These are phyloP conservation scores for Oemleria cerasiformis DNA, from an alignment of 306 rosid species.

Conservation along the genomic window DNA sequence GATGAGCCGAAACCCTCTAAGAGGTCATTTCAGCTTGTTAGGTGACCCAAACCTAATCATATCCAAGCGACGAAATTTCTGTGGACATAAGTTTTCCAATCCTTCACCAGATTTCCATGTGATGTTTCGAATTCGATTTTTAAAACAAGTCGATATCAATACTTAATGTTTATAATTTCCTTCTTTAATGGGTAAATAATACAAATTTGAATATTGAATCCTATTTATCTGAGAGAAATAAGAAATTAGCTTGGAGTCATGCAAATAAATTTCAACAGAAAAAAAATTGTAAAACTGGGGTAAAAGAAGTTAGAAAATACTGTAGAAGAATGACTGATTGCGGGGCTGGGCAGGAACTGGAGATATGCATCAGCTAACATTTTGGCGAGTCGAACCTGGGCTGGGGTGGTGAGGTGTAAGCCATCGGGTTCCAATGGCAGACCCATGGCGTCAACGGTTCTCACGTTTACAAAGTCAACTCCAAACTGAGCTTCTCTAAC, in stretches of 20 bases:
- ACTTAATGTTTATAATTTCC: too few species aligned
- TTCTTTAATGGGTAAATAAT: too few species aligned
- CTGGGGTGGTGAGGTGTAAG: conserved; percentile 51
- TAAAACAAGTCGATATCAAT: too few species aligned
- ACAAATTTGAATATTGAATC: too few species aligned
- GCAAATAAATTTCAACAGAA: background rate
- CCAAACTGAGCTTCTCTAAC: conserved; percentile 64
- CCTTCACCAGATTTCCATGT: too few species aligned
- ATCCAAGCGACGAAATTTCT: too few species aligned
- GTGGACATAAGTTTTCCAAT: too few species aligned
- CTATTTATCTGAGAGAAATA: too few species aligned
- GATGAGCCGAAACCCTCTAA: background rate
- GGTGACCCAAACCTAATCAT: background rate
- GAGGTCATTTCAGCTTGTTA: background rate
- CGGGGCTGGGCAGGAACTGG: conserved; percentile 35
- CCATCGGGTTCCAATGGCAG: conserved; percentile 50
- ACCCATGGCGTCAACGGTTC: conserved; percentile 59
- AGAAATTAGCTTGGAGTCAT: background rate
- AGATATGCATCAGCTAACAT: conserved; percentile 54
- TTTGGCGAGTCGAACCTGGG: conserved; percentile 57
- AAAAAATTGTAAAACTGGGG: background rate
- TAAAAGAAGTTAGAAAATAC: background rate
- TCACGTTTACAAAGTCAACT: conserved; percentile 45
- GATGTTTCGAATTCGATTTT: too few species aligned
- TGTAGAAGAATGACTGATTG: background rate